Evolutionary conservation across 1,139 yeast species (phyloP).

Genomic region (Candida mesenterica): DNA sequence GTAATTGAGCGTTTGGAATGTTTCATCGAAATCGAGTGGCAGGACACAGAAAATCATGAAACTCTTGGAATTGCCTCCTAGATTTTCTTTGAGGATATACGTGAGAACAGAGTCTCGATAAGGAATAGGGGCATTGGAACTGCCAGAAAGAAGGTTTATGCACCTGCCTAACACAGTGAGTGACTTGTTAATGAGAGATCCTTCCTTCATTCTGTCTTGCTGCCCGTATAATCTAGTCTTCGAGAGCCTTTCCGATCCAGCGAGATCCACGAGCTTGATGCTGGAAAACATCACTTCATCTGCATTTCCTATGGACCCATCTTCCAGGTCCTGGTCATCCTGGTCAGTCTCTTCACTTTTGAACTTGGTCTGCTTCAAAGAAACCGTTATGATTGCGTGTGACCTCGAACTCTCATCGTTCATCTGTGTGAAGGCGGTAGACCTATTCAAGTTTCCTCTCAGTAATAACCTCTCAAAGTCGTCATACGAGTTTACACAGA

Average conservation of each 20-base stretch:
- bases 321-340: not conserved
- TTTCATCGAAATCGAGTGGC: slow-evolving; percentile 74
- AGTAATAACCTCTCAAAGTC: slow-evolving; percentile 46
- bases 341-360: slow-evolving; percentile 12
- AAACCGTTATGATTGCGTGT: slow-evolving; percentile 71
- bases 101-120: slow-evolving; percentile 74
- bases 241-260: slow-evolving; percentile 73
- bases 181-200: slow-evolving; percentile 71
- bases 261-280: slow-evolving; percentile 71
- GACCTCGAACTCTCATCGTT: slow-evolving; percentile 72
- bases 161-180: slow-evolving; percentile 76
- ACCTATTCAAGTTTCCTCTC: slow-evolving; percentile 51
- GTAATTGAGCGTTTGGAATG: slow-evolving; percentile 68
- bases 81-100: slow-evolving; percentile 66
- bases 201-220: slow-evolving; percentile 63
- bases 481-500: slow-evolving; percentile 36
- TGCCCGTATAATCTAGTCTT: slow-evolving; percentile 64
- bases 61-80: slow-evolving; percentile 74
- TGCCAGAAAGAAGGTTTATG: slow-evolving; percentile 54
- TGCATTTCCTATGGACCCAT: slow-evolving; percentile 41
- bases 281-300: slow-evolving; percentile 56
- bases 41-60: slow-evolving; percentile 76
- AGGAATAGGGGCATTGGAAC: slow-evolving; percentile 45
- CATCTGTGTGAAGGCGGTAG: slow-evolving; percentile 70
- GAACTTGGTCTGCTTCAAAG: slow-evolving; percentile 55